Evolutionary conservation across 108 stramenopile genomes (phyloP).

Genomic region (Seminavis robusta): DNA sequence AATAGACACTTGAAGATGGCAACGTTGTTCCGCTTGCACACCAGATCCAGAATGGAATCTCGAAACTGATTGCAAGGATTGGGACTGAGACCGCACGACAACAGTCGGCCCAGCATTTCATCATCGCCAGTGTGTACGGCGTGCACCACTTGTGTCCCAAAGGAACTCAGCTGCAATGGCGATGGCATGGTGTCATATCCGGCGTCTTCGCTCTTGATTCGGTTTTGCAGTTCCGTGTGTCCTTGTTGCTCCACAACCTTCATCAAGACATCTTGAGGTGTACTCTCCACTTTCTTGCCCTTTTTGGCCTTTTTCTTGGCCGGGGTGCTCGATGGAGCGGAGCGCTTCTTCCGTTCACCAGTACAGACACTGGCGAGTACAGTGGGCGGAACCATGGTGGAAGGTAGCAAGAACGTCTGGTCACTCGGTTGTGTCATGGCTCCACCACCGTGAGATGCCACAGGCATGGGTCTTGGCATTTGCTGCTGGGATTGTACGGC

Average conservation of each 20-base stretch:
- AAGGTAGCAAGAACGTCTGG: too few species aligned
- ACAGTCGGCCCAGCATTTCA: constrained; percentile 35
- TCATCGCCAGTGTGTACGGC: constrained; percentile 73
- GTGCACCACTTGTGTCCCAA: constrained; percentile 68
- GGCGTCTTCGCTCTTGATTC: constrained; percentile 23
- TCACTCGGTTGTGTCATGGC: too few species aligned
- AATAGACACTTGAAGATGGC: constrained; percentile 50
- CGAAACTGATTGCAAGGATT: constrained; percentile 91
- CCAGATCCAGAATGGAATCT: constrained; percentile 76
- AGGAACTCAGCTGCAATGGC: constrained; percentile 71
- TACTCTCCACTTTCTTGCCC: too few species aligned
- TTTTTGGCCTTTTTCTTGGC: too few species aligned
- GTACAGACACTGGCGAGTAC: too few species aligned
- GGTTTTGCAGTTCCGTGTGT: not conserved
- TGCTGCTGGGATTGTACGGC: too few species aligned
- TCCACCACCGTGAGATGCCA: too few species aligned
- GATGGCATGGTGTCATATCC: constrained; percentile 74
- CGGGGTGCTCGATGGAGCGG: too few species aligned
- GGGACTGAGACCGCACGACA: constrained; percentile 61
- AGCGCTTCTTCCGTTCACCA: too few species aligned
- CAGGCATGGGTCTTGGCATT: too few species aligned
- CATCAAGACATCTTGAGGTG: not conserved
- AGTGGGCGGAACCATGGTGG: too few species aligned
- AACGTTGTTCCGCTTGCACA: constrained; percentile 65
- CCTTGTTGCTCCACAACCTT: constrained; percentile 2